Evolutionary conservation across 768 basidiomycete species (phyloP).

Genomic region (Paxillus ammoniavirescens): DNA sequence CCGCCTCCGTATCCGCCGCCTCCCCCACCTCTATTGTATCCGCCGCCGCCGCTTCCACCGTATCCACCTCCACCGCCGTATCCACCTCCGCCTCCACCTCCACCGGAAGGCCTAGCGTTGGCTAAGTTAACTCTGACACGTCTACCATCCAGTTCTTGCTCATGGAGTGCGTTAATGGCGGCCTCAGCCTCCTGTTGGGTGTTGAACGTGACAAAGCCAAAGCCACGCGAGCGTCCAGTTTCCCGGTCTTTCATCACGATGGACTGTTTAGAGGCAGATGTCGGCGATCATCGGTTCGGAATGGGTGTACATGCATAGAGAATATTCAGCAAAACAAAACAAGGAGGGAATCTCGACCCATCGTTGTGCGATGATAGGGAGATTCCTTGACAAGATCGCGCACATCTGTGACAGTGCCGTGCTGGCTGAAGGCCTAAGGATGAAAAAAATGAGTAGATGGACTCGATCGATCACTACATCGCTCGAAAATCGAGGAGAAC

Average conservation of each 20-base stretch:
- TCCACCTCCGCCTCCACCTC: constrained; percentile 23
- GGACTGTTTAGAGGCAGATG: constrained; percentile 18
- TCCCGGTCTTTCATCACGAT: constrained; percentile 50
- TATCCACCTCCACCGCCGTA: constrained; percentile 9
- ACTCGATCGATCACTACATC: neutral
- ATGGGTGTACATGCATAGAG: constrained; percentile 20
- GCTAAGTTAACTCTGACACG: constrained; percentile 50
- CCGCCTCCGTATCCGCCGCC: constrained; percentile 8
- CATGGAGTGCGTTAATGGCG: constrained; percentile 46
- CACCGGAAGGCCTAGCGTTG: constrained; percentile 29
- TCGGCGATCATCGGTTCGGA: constrained; percentile 3
- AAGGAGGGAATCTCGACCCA: constrained; percentile 27
- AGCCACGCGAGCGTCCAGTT: constrained; percentile 56
- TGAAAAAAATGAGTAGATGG: neutral
- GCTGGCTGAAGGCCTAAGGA: constrained; percentile 41
- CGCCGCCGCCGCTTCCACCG: constrained; percentile 12
- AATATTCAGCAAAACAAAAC: constrained; percentile 25
- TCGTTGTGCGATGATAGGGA: constrained; percentile 29
- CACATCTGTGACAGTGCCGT: constrained; percentile 50
- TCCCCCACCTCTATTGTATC: constrained; percentile 8
- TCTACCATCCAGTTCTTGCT: constrained; percentile 55
- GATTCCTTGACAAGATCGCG: constrained; percentile 35
- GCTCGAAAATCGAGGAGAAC: constrained; percentile 8
- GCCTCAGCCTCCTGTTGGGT: constrained; percentile 36
- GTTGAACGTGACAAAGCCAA: constrained; percentile 51